Evolutionary conservation across 345 rosid genomes (phyloP), one percentile per base, ranked within the genome.

Genomic region (Cochlearia excelsa): DNA sequence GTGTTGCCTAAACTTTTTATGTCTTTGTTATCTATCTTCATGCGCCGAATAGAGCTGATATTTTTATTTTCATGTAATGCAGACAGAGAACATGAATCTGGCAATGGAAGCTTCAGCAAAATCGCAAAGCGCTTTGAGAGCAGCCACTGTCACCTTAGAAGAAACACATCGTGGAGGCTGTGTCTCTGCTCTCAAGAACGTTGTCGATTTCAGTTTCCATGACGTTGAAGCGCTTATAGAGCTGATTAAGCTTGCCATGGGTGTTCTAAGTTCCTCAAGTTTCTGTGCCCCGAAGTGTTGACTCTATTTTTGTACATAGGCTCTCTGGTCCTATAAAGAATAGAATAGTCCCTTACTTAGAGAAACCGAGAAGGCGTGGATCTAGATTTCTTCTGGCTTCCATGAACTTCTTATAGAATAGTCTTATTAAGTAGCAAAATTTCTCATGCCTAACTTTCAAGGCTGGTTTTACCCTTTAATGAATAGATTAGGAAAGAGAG

Each of bases 41-140:
- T 47, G 49, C 43, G 42, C 42, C 43, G 26, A 68, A 57, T 51
- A 50, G 66, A 73, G 49, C 60, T 64, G 43, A 69, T 40, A 58
- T 46, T 23, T 37, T 40, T 65, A 63, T 59, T 57, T 51, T 70
- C 61, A 8, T 69, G 63, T 73, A 29, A 30, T 85, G 74, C 88
- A 90, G 94, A 79, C 81, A 53, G 84, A 77, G 69, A 81, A 71
- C 54, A 82, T 81, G 58, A 59, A 54, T 74, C 74, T 57, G 58
- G 90, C 90, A 6, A 66, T 87, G 88, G 95, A 82, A 60, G 98
- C 95, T 52, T 85, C 89, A 51, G 79, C 71, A 61, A 91, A 85
- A 68, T 80, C 79, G 55, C 86, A 61, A 51, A 72, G 41, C 65
- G 77, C 88, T 59, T 78, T 84, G 68, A 70, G 52, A 50, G 78